These are phyloP conservation scores for Zarea fungicola DNA, from an alignment of 2,329 filamentous ascomycete species.

Conservation along the genomic window DNA sequence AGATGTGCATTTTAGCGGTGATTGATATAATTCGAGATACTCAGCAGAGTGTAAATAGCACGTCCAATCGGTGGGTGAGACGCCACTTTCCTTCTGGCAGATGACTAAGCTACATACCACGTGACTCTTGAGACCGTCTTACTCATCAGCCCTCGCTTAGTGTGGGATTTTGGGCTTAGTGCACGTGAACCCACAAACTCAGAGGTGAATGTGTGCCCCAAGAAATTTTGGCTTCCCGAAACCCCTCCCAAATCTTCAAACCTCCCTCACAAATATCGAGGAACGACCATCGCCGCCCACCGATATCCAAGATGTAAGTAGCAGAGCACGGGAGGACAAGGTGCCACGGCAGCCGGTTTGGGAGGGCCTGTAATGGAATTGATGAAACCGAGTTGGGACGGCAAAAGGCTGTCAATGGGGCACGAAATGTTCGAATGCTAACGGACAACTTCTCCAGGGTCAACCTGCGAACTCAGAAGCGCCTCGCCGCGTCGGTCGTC, in stretches of 20 bases:
- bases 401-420: background rate
- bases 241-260: slow-evolving; percentile 35
- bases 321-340: slow-evolving; percentile 6
- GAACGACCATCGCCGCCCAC: slow-evolving; percentile 36
- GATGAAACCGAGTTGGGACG: slow-evolving; percentile 12
- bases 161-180: slow-evolving; percentile 25
- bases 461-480: slow-evolving; percentile 99
- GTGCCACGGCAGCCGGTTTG: background rate
- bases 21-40: too few species aligned
- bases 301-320: slow-evolving; percentile 43
- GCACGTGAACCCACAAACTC: slow-evolving; percentile 41
- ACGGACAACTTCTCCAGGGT: slow-evolving; percentile 60
- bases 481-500: slow-evolving; percentile 96
- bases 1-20: background rate
- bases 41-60: too few species aligned
- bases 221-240: slow-evolving; percentile 36
- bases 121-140: too few species aligned
- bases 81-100: slow-evolving; percentile 20
- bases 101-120: too few species aligned
- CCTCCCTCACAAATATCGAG: slow-evolving; percentile 32
- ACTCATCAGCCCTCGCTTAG: slow-evolving; percentile 39
- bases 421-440: slow-evolving; percentile 16
- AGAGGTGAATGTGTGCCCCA: slow-evolving; percentile 29
- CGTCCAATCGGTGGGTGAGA: too few species aligned
- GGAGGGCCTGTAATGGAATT: slow-evolving; percentile 3